These are phyloP conservation scores for Quillaja saponaria DNA, from an alignment of 306 rosid genomes.

Conservation along the genomic window DNA sequence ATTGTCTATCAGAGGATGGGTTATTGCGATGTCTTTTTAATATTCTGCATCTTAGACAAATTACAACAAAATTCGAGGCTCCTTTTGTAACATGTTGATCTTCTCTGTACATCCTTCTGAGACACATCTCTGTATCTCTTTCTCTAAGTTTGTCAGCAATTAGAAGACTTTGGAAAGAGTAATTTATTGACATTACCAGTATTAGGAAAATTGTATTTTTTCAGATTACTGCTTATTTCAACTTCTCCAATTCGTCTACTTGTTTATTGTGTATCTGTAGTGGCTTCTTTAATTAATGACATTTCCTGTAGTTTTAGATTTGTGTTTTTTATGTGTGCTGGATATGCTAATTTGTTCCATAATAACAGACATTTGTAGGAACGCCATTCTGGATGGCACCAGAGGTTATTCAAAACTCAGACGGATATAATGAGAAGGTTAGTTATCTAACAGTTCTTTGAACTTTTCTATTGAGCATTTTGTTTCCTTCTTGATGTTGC, in stretches of 20 bases:
- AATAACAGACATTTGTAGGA: constrained; percentile 95
- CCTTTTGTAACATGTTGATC: neutral
- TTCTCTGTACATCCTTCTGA: constrained; percentile 7
- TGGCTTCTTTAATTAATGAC: too few relatives aligned
- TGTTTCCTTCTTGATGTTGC: constrained; percentile 12
- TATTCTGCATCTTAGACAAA: neutral
- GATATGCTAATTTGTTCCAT: constrained; percentile 55
- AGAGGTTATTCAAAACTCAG: constrained; percentile 96
- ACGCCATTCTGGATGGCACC: constrained; percentile 99
- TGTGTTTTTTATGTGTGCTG: neutral
- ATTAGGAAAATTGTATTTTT: neutral
- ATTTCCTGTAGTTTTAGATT: too few relatives aligned
- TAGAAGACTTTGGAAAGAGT: constrained; percentile 10
- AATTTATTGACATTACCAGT: neutral
- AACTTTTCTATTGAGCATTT: constrained; percentile 17
- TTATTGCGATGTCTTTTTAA: constrained; percentile 14
- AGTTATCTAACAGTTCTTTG: constrained; percentile 42
- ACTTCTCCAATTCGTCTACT: constrained; percentile 10
- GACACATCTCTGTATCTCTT: constrained; percentile 5
- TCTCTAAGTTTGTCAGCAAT: constrained; percentile 14
- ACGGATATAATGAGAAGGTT: constrained; percentile 99
- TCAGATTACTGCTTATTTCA: neutral
- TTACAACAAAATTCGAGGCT: constrained; percentile 9
- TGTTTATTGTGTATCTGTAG: neutral
- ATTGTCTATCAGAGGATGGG: constrained; percentile 23